Conservation (phyloP, 805 yeast species). For the Starmerella davenportii region DNA sequence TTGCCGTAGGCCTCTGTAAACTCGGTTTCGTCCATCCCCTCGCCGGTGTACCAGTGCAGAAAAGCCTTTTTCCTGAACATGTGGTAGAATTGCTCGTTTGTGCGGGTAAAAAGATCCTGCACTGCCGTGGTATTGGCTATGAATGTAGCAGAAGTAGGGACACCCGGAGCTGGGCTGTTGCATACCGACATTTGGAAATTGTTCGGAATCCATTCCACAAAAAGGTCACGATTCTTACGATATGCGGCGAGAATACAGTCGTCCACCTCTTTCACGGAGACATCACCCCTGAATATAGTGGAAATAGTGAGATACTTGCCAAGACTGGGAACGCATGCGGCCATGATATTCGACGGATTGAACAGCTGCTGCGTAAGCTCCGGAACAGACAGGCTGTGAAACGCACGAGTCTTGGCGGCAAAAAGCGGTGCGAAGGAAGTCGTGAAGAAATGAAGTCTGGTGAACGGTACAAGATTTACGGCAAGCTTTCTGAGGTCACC, state of each 20-base stretch:
- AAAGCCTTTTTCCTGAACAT: slow-evolving; percentile 91
- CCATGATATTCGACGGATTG: slow-evolving; percentile 87
- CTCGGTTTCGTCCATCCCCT: slow-evolving; percentile 94
- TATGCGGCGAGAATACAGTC: slow-evolving; percentile 83
- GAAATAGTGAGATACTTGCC: slow-evolving; percentile 90
- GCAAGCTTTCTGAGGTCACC: slow-evolving; percentile 86
- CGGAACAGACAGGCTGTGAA: slow-evolving; percentile 74
- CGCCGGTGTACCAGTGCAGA: slow-evolving; percentile 90
- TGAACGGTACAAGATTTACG: slow-evolving; percentile 88
- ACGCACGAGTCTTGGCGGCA: slow-evolving; percentile 60
- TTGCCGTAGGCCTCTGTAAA: slow-evolving; percentile 88
- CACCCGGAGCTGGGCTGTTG: slow-evolving; percentile 73
- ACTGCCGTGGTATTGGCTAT: slow-evolving; percentile 89
- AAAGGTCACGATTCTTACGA: slow-evolving; percentile 59
- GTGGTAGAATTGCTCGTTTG: slow-evolving; percentile 77
- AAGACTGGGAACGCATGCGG: slow-evolving; percentile 81
- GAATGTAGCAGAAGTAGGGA: slow-evolving; percentile 81
- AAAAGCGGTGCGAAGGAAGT: slow-evolving; percentile 90
- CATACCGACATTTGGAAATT: slow-evolving; percentile 91
- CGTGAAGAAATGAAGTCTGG: slow-evolving; percentile 90
- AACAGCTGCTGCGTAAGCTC: slow-evolving; percentile 92
- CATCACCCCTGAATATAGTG: slow-evolving; percentile 87
- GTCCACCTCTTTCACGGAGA: slow-evolving; percentile 83
- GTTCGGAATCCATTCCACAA: slow-evolving; percentile 95
- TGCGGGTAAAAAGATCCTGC: slow-evolving; percentile 79